Evolutionary conservation across 2,329 filamentous ascomycete genomes (phyloP), one percentile per base, ranked within the genome.

Genomic region (Tolypocladium pustulatum): DNA sequence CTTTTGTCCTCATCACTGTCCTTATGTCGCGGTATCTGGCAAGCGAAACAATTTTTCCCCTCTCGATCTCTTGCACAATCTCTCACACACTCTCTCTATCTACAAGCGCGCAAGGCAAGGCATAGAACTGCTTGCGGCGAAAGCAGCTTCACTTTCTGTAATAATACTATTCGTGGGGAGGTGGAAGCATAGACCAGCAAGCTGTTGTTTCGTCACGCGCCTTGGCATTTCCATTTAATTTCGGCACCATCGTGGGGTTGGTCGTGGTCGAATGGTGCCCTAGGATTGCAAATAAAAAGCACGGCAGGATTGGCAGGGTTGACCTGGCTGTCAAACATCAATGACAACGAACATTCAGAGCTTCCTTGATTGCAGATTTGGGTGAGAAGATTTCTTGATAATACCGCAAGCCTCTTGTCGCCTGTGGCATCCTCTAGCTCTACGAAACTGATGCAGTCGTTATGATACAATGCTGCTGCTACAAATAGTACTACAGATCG

Each of bases 111-210:
- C 30, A 9, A 27, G 15, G 61, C 61, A 63, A 27, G n/a, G 61
- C 61, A 63, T 58, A 58, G 58, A 56, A 57, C 61, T 59, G 55
- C 55, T 59, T 59, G 49, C 52, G 57, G 30, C 49, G 30, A 53
- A 62, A 59, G 61, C 57, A 57, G 56, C 57, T 63, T 64, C 59
- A 60, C 61, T 61, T 60, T 66, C 60, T 72, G 69, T 70, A 69
- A 69, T 67, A 68, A 68, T 71, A 71, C 57, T 61, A 59, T 61
- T 59, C 40, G 57, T 60, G 61, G 58, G 62, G 27, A 54, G 51
- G 52, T 57, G 40, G 20, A 54, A 51, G 59, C 57, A 36, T 57
- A 43, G 54, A 55, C 37, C 37, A 34, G 54, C 37, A 36, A 53
- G 49, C 49, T 36, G 49, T 53, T 22, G 30, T 22, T 53, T 36